Evolutionary conservation across 208 protist species (phyloP), one percentile per base, ranked within the genome.

Genomic region (Crithidia brevicula): DNA sequence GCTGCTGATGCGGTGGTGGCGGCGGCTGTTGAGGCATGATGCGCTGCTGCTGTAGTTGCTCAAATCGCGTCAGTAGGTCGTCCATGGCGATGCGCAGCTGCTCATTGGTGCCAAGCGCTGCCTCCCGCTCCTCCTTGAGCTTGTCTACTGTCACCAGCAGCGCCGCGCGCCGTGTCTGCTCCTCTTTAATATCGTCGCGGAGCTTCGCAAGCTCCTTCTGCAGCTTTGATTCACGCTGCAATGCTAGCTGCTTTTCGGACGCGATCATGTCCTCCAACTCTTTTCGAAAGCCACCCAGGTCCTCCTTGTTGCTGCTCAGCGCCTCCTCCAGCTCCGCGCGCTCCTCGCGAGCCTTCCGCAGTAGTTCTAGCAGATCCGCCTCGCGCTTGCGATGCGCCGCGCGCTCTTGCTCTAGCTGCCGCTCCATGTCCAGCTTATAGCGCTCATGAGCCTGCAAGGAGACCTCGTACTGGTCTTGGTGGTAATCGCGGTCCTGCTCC

Each of bases 391-490:
- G 85, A 63, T 97, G 86, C 22, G 77, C 74, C 38, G 73, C 67
- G 0, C 92, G 86, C 74, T 95, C 89, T 58, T 83, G 73, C 80
- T 97, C 92, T 51, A 93, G 71, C 57, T 94, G 85, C 33, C 77
- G 82, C 77, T 94, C 87, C 77, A 94, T 88, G 46, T 93, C 88
- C 13, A 88, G 73, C 66, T 97, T 97, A 72, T 94, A 95, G 33
- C 79, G 75, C 65, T 97, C 92, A 61, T 97, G 89, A 3, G 87
- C 77, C 50, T 88, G 83, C 25, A 93, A 57, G 6, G 88, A 82
- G 3, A 74, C 65, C 54, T 95, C 92, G 59, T 94, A 97, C 80
- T 94, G 85, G 45, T 97, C 92, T 46, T 93, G 89, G 47, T 95
- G 92, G 62, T 88, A 86, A 63, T 97, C 86, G 27, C 89, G 81